Percentiles rank a stretch among this genome's conserved stretches.
Conservation (phyloP, 495 filamentous ascomycete genomes). For the Neurospora sublineolata region DNA sequence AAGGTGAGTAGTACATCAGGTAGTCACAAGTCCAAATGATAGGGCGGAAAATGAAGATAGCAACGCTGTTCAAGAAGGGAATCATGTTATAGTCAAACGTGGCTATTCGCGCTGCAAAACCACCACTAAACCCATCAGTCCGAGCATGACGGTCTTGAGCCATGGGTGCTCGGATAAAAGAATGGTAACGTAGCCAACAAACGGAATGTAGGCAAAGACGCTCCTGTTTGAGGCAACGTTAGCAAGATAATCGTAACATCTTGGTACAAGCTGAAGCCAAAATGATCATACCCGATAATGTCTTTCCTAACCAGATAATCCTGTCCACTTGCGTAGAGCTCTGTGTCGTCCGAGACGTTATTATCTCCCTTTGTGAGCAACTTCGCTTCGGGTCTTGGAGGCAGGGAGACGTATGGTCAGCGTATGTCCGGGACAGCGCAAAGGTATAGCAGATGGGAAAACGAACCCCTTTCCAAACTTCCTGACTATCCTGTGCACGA, state of each 20-base stretch:
- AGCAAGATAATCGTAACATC: not conserved
- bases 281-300: constrained; percentile 54
- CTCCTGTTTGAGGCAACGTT: constrained; percentile 29
- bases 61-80: not conserved
- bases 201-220: constrained; percentile 86
- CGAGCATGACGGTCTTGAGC: constrained; percentile 89
- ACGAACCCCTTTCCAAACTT: constrained; percentile 51
- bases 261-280: not conserved
- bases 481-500: constrained; percentile 79
- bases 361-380: constrained; percentile 98
- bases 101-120: constrained; percentile 76
- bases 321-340: constrained; percentile 74
- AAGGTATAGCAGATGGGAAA: not conserved
- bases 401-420: not conserved
- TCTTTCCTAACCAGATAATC: constrained; percentile 76
- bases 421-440: not conserved
- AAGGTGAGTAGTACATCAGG: not conserved
- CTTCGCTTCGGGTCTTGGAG: constrained; percentile 32
- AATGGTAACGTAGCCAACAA: constrained; percentile 96
- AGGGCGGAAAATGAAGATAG: not conserved
- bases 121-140: constrained; percentile 89
- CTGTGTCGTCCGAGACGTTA: constrained; percentile 87
- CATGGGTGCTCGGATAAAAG: constrained; percentile 93
- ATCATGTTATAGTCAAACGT: not conserved
- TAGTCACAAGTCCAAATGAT: not conserved